A percentile compares a stretch with the other conserved stretches of the same genome.
Evolutionary conservation across 768 basidiomycete genomes (phyloP).

Genomic region (Pulveroboletus ravenelii): DNA sequence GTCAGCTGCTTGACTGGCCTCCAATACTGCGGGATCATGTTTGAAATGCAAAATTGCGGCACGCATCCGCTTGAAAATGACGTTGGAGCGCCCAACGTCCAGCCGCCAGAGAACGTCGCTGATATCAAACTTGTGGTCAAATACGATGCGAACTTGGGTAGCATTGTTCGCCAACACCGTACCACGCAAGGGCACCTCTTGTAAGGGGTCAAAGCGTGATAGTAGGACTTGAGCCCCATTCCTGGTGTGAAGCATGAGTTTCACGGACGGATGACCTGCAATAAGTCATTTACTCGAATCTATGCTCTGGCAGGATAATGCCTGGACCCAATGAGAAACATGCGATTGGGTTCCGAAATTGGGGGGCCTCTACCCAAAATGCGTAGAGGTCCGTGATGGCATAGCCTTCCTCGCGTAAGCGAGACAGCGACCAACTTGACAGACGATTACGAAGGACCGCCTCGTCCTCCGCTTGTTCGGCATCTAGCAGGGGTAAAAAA

Average conservation of each 20-base stretch:
- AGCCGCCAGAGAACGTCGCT: conserved; percentile 54
- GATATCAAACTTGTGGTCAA: conserved; percentile 45
- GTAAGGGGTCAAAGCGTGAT: conserved; percentile 57
- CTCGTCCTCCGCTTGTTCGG: conserved; percentile 65
- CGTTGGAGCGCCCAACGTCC: conserved; percentile 65
- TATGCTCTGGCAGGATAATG: conserved; percentile 54
- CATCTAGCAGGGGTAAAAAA: conserved; percentile 43
- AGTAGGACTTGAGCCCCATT: conserved; percentile 67
- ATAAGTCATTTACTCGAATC: conserved; percentile 55
- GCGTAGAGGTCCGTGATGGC: conserved; percentile 60
- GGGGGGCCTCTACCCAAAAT: conserved; percentile 63
- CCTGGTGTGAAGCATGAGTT: conserved; percentile 34
- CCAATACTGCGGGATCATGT: conserved; percentile 45
- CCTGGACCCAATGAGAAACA: conserved; percentile 64
- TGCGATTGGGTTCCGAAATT: conserved; percentile 63
- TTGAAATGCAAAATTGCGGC: conserved; percentile 56
- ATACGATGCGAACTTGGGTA: conserved; percentile 55
- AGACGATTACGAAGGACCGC: conserved; percentile 58
- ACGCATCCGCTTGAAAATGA: conserved; percentile 66
- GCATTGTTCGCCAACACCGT: conserved; percentile 46
- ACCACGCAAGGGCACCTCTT: conserved; percentile 50
- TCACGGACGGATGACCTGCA: background rate
- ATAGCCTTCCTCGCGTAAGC: conserved; percentile 67
- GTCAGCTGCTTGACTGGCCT: conserved; percentile 30
- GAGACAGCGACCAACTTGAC: conserved; percentile 57